Conservation (phyloP, 495 filamentous ascomycete species). For the Cercophora sp. region DNA sequence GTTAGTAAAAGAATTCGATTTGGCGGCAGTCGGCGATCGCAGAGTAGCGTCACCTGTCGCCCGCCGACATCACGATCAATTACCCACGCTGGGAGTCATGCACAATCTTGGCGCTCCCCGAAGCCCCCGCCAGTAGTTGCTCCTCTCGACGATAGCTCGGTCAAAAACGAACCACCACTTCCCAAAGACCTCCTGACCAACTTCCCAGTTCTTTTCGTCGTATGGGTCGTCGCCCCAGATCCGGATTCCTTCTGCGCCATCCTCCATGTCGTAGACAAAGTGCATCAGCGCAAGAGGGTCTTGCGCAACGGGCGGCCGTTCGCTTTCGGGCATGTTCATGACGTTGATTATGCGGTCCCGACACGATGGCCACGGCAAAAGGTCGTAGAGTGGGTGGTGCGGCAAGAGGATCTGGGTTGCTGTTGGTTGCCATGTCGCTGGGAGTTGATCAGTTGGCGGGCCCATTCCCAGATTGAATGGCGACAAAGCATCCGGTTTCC, state of each 20-base stretch:
- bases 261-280: conserved; percentile 48
- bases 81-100: not conserved
- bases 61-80: too few relatives aligned
- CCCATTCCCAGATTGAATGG: conserved; percentile 14
- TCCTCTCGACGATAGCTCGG: conserved; percentile 33
- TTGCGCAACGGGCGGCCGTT: conserved; percentile 16
- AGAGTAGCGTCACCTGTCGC: too few relatives aligned
- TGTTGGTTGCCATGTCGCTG: conserved; percentile 26
- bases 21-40: too few relatives aligned
- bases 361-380: conserved; percentile 46
- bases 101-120: conserved; percentile 15
- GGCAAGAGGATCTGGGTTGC: conserved; percentile 26
- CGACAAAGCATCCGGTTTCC: conserved; percentile 18
- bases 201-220: conserved; percentile 40
- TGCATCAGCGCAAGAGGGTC: conserved; percentile 36
- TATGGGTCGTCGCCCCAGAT: conserved; percentile 35
- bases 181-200: conserved; percentile 45
- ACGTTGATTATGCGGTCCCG: conserved; percentile 44
- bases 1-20: too few relatives aligned
- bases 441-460: conserved; percentile 16
- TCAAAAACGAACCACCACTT: conserved; percentile 54
- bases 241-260: conserved; percentile 40
- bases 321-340: conserved; percentile 33
- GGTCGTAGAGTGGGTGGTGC: conserved; percentile 49
- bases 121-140: conserved; percentile 36